Base-by-base conservation (phyloP, 2,329 filamentous ascomycete genomes). In the Monosporascus ibericus region DNA sequence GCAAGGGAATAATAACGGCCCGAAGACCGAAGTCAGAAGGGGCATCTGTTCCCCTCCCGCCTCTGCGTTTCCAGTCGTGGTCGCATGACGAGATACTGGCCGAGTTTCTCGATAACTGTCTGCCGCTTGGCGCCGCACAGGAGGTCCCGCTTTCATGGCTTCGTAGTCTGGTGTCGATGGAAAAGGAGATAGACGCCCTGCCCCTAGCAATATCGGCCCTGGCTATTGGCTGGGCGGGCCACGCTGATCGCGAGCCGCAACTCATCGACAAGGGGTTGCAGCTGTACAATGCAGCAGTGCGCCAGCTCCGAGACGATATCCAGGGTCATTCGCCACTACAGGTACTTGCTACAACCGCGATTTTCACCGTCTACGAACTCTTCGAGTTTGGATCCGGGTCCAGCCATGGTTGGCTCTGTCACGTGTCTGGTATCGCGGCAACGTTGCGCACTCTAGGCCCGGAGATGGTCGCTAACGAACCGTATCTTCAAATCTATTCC, bases 151-250 rank as follows among this genome's bases (percentile, higher is more conserved):
- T 60, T 3, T 53, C 52, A 5, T 61, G 59, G 59, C 37, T 61
- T 2, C 50, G 52, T 11, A 54, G 47, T 6, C 47, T 61, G 17
- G 38, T 57, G 44, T 38, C 53, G 15, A 52, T 58, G 51, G 47
- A 55, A 11, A 55, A 52, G 22, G 51, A 57, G 8, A 47, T 58
- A 27, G 58, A 60, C 22, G 55, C 59, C 5, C 25, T 61, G n/a
- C 56, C 58, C 9, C 50, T 60, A 2, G 59, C 59, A 36, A 58
- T 60, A 48, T 57, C 58, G 15, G 59, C 59, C 5, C 51, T 61
- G 14, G 58, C 59, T 30, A 54, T 61, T 34, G 56, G 59, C 8
- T 61, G 58, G 58, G 58, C 59, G 6, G 59, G 53, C 6, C 54
- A 51, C 15, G 51, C 56, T 30, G 36, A 55, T 15, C 25, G 48